Evolutionary conservation across 2,329 filamentous ascomycete species (phyloP).

Genomic region (Aspergillus piperis): DNA sequence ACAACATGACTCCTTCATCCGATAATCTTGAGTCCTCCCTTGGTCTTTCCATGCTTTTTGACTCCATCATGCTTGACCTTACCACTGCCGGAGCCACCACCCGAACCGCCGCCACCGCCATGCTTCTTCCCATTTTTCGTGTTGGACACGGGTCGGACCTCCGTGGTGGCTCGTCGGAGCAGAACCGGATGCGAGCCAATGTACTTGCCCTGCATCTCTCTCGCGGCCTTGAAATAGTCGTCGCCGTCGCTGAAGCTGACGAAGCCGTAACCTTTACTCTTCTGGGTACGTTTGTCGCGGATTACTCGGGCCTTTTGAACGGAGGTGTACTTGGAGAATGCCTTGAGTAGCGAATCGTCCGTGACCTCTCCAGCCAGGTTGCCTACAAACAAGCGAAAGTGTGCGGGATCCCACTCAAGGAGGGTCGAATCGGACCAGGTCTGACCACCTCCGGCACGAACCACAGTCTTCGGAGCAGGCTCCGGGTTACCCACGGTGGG

Average conservation of each 20-base stretch:
- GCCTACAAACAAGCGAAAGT: slow-evolving; percentile 93
- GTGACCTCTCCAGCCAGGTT: slow-evolving; percentile 97
- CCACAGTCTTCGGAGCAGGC: slow-evolving; percentile 73
- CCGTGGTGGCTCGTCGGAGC: slow-evolving; percentile 84
- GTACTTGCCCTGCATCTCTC: slow-evolving; percentile 99
- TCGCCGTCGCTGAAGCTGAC: slow-evolving; percentile 94
- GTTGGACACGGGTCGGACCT: slow-evolving; percentile 77
- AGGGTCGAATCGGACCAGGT: slow-evolving; percentile 87
- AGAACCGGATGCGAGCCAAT: slow-evolving; percentile 94
- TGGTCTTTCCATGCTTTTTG: slow-evolving; percentile 50
- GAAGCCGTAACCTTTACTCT: slow-evolving; percentile 95
- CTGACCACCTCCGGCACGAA: slow-evolving; percentile 85
- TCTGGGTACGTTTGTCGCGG: slow-evolving; percentile 91
- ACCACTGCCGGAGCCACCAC: slow-evolving; percentile 33
- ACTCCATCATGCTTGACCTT: slow-evolving; percentile 49
- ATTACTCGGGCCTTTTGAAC: slow-evolving; percentile 92
- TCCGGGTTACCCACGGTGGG: slow-evolving; percentile 46
- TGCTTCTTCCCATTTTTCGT: slow-evolving; percentile 63
- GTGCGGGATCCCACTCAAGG: slow-evolving; percentile 92
- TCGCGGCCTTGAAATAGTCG: slow-evolving; percentile 92
- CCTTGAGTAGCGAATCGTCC: slow-evolving; percentile 91
- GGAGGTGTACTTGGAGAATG: slow-evolving; percentile 83
- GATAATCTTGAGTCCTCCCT: slow-evolving; percentile 47
- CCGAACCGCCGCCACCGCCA: slow-evolving; percentile 31
- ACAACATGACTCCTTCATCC: slow-evolving; percentile 32